Conservation (phyloP, 2,329 filamentous ascomycete species). For the Bertia moriformis region DNA sequence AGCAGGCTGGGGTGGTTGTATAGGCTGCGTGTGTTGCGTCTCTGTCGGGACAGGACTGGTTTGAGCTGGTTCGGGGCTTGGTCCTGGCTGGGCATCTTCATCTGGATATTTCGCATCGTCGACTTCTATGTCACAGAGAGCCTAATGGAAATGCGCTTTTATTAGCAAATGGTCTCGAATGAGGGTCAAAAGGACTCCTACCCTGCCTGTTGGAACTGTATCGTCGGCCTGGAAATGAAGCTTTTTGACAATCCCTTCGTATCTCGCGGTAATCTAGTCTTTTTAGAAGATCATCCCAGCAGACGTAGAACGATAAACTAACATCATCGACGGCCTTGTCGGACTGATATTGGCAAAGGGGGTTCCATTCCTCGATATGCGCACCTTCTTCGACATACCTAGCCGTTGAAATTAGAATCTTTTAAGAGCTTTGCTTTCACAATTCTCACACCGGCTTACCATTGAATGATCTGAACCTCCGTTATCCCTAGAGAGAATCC, state of each 20-base stretch:
- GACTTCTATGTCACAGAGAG: constrained; percentile 52
- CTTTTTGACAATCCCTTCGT: not conserved
- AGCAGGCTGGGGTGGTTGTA: constrained; percentile 2
- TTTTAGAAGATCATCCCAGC: not conserved
- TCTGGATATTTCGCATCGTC: constrained; percentile 17
- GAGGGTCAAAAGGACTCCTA: constrained; percentile 26
- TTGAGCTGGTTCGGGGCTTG: constrained; percentile 7
- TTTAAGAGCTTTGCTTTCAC: constrained; percentile 57
- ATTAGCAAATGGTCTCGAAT: not conserved
- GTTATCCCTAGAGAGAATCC: constrained; percentile 36
- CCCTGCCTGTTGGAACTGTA: constrained; percentile 18
- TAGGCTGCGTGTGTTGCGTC: not conserved
- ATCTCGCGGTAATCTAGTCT: constrained; percentile 1
- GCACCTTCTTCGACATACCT: constrained; percentile 48
- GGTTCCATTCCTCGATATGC: constrained; percentile 16
- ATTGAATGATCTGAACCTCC: constrained; percentile 60
- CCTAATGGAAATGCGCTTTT: constrained; percentile 13
- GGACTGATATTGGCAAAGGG: constrained; percentile 1
- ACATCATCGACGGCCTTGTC: not conserved
- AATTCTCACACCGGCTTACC: constrained; percentile 56
- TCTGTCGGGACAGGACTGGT: not conserved
- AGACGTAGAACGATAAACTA: constrained; percentile 1
- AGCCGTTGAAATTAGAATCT: constrained; percentile 61
- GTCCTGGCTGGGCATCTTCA: constrained; percentile 1
- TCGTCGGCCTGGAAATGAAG: constrained; percentile 3